phyloP scores from a whole-genome alignment of 768 basidiomycete genomes.

The Dioszegia crocea region DNA sequence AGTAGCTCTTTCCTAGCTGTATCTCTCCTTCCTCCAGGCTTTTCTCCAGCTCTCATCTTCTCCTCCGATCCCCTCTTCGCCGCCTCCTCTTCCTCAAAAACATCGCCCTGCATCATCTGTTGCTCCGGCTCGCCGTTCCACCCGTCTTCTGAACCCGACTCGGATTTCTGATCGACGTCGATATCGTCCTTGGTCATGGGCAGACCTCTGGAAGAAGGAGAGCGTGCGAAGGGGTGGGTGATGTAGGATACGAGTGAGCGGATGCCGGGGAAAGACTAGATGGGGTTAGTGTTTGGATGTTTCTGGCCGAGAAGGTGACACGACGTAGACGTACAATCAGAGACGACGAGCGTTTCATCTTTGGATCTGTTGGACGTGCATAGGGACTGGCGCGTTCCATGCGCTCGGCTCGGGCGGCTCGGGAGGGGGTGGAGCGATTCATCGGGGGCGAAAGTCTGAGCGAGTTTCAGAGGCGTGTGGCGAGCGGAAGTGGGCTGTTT shows the following conservation, averaged over 20 bases:
- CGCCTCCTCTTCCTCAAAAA: constrained; percentile 29
- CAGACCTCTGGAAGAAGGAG: constrained; percentile 13
- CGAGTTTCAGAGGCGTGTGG: no score
- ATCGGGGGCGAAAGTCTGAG: constrained; percentile 16
- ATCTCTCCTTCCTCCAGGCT: constrained; percentile 28
- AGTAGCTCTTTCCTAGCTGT: constrained; percentile 17
- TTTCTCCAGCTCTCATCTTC: constrained; percentile 27
- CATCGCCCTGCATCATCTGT: constrained; percentile 23
- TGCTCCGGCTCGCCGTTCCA: constrained; percentile 32
- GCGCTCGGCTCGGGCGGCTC: constrained; percentile 24
- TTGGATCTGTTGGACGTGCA: constrained; percentile 16
- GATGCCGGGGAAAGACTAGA: constrained; percentile 25
- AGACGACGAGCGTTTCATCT: constrained; percentile 7
- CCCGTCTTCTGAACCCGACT: constrained; percentile 40
- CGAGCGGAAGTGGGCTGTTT: no score
- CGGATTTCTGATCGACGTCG: constrained; percentile 15
- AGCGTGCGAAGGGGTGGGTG: constrained; percentile 23
- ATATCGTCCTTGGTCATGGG: constrained; percentile 19
- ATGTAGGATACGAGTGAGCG: constrained; percentile 30
- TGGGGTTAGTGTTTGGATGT: background rate
- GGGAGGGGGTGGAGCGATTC: constrained; percentile 32
- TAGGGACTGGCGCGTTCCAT: constrained; percentile 24
- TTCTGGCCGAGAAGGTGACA: no score
- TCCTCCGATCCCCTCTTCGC: constrained; percentile 18
- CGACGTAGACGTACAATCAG: background rate